Conservation (phyloP, 495 filamentous ascomycete species). For the Trichoderma orchidacearum region DNA sequence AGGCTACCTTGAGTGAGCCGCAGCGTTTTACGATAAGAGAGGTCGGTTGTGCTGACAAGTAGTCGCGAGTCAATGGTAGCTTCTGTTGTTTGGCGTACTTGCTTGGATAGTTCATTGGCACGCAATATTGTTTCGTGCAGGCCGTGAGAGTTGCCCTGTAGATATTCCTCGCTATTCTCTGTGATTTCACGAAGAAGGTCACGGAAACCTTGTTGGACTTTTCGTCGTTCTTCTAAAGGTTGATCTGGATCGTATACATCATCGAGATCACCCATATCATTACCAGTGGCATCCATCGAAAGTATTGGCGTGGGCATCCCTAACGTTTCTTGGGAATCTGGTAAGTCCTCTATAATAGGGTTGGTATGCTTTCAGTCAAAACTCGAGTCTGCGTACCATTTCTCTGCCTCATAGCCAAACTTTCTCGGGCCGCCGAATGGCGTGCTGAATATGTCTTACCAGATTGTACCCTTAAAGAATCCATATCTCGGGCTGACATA, state of each 20-base stretch:
- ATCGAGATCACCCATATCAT: slow-evolving; percentile 25
- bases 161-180: slow-evolving; percentile 56
- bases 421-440: not conserved
- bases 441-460: not conserved
- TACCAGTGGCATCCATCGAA: not conserved
- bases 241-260: slow-evolving; percentile 76
- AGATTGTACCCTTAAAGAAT: not conserved
- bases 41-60: slow-evolving; percentile 63
- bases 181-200: slow-evolving; percentile 52
- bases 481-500: not conserved
- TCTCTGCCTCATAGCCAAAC: not conserved
- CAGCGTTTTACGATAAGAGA: slow-evolving; percentile 58
- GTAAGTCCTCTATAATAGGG: not conserved
- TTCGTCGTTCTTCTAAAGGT: slow-evolving; percentile 59
- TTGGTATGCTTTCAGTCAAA: not conserved
- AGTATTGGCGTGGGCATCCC: not conserved
- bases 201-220: slow-evolving; percentile 52
- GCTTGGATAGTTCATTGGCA: slow-evolving; percentile 48
- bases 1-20: slow-evolving; percentile 56
- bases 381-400: not conserved
- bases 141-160: slow-evolving; percentile 45
- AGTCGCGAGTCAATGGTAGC: slow-evolving; percentile 81
- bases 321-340: not conserved
- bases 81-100: slow-evolving; percentile 85
- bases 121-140: slow-evolving; percentile 46